A percentile compares a stretch with the other conserved stretches of the same genome.
phyloP scores from a whole-genome alignment of 805 yeast genomes.

The Komagataella mondaviorum region DNA sequence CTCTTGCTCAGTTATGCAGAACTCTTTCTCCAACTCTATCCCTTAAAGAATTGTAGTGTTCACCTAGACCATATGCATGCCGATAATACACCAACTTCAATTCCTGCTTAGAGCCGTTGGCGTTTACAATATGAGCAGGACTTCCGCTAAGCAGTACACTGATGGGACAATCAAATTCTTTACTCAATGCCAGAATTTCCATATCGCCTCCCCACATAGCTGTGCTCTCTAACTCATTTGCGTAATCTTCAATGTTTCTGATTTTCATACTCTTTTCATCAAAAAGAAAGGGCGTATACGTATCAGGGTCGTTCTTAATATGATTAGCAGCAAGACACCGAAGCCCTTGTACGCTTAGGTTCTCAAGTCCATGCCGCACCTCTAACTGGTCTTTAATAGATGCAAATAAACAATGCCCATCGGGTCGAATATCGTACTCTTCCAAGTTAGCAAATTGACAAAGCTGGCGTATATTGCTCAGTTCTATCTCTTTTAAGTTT shows the following conservation, averaged over 20 bases:
- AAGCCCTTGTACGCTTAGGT: constrained; percentile 31
- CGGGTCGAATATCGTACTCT: constrained; percentile 68
- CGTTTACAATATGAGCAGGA: constrained; percentile 51
- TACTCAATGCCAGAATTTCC: constrained; percentile 74
- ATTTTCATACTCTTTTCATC: constrained; percentile 62
- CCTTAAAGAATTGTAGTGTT: constrained; percentile 76
- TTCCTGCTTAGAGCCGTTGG: constrained; percentile 35
- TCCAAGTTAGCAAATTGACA: constrained; percentile 34
- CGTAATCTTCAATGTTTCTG: constrained; percentile 55
- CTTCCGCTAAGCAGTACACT: constrained; percentile 69
- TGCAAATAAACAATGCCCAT: constrained; percentile 89
- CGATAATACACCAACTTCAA: constrained; percentile 70
- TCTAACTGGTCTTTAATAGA: constrained; percentile 70
- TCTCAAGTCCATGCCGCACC: constrained; percentile 29
- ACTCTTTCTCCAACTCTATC: constrained; percentile 6
- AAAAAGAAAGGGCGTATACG: constrained; percentile 69
- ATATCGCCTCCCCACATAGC: constrained; percentile 95
- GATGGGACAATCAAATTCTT: constrained; percentile 61
- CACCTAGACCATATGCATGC: constrained; percentile 83
- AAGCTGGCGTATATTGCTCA: constrained; percentile 43
- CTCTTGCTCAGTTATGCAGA: not conserved
- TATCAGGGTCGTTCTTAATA: constrained; percentile 50
- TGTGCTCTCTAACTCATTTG: constrained; percentile 54
- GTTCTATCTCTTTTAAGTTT: constrained; percentile 60
- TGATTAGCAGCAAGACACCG: constrained; percentile 54